Base-by-base conservation (phyloP, 257 asterid genomes). In the Jasminum sambac region DNA sequence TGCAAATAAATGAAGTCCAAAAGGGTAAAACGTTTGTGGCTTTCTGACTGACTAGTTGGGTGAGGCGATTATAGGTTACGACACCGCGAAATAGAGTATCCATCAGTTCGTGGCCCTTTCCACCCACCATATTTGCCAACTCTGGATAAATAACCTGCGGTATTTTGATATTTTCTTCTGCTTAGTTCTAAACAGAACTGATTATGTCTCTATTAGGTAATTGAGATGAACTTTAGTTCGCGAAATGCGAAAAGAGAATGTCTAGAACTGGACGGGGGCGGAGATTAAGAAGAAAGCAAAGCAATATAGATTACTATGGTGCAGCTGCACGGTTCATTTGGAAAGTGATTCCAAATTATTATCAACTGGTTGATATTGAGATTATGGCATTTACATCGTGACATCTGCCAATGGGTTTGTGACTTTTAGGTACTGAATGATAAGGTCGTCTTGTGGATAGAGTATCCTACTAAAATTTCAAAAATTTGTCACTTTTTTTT, bases 1-100 rank as follows among this genome's bases (percentile, higher is more conserved):
- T 57, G 66, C 30, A 50, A 40, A 70, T 57, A 5, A 26, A 12
- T n/a, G 17, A 69, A 44, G 25, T 48, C 58, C 25, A n/a, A 48
- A 48, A 48, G 58, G 58, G 12, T n/a, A n/a, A 48, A 48, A 1
- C 11, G 3, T 48, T 48, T 48, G 21, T n/a, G 11, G 25, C 58
- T 48, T 48, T 48, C 58, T 48, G 23, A 48, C 0, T 48, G n/a
- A 11, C 24, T 48, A 48, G 58, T 48, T n/a, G 24, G 21, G 24
- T 48, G 58, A 48, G 58, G 25, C 24, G n/a, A 17, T 24, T 48
- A n/a, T n/a, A 48, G 58, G 11, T n/a, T 48, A 48, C 25, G 9
- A 48, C 24, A 24, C 5, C 8, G n/a, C n/a, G 58, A 48, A 16
- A 16, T 48, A 8, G 58, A 48, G 58, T 8, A 16, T 46, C 19